Conservation (phyloP, 768 basidiomycete genomes). For the Floccularia luteovirens region DNA sequence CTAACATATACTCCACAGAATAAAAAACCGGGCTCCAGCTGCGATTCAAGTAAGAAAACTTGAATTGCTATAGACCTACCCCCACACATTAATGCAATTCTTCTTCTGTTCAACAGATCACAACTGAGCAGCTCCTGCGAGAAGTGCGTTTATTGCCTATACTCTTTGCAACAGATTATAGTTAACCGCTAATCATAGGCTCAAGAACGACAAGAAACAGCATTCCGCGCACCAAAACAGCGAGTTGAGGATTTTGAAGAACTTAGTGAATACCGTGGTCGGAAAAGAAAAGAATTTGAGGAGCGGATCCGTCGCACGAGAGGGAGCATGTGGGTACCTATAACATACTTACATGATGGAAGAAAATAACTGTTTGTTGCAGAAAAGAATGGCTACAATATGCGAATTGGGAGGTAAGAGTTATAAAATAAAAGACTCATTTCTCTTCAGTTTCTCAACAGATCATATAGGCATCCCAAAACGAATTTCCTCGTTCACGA, state of each 20-base stretch:
- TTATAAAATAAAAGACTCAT: too few relatives aligned
- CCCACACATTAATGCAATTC: neutral
- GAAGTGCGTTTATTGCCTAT: conserved; percentile 44
- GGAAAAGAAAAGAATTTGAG: conserved; percentile 93
- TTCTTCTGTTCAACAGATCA: conserved; percentile 54
- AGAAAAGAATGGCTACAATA: conserved; percentile 88
- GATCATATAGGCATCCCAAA: conserved; percentile 72
- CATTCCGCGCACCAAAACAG: conserved; percentile 89
- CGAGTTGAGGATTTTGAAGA: conserved; percentile 95
- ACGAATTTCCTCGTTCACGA: conserved; percentile 90
- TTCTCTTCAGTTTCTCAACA: too few relatives aligned
- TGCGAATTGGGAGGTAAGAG: conserved; percentile 74
- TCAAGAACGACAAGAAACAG: conserved; percentile 93
- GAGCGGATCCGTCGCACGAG: conserved; percentile 76
- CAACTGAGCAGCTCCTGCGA: conserved; percentile 94
- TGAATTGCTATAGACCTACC: neutral
- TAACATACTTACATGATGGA: conserved; percentile 3
- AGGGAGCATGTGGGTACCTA: conserved; percentile 61
- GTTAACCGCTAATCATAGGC: conserved; percentile 44
- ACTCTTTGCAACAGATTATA: neutral
- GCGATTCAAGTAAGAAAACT: conserved; percentile 81
- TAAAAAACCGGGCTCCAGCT: conserved; percentile 95
- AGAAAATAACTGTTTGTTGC: too few relatives aligned
- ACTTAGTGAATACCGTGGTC: conserved; percentile 81
- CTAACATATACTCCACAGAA: conserved; percentile 31